phyloP scores from a whole-genome alignment of 495 filamentous ascomycete genomes.

The Neurospora intermedia region DNA sequence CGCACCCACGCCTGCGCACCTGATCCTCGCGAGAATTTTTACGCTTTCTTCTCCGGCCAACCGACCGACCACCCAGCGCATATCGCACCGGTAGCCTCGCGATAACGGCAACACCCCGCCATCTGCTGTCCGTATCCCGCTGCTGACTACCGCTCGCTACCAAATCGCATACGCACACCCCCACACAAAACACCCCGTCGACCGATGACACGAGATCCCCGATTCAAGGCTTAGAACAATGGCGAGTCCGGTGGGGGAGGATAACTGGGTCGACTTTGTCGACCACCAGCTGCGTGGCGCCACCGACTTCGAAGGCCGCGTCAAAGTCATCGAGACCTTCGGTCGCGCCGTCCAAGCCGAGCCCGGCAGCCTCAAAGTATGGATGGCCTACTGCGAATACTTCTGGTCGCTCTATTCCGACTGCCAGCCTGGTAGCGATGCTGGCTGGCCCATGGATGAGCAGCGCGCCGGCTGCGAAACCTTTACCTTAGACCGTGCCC shows the following conservation, averaged over 20 bases:
- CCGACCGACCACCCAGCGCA: background rate
- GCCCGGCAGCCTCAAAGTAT: conserved; percentile 71
- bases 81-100: background rate
- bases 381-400: conserved; percentile 83
- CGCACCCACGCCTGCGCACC: background rate
- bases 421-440: conserved; percentile 44
- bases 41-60: background rate
- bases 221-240: conserved; percentile 23
- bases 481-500: conserved; percentile 65
- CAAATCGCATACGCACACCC: background rate
- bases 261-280: conserved; percentile 15
- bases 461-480: conserved; percentile 60
- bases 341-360: conserved; percentile 73
- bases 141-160: background rate
- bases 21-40: background rate
- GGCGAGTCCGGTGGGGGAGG: conserved; percentile 23
- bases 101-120: background rate
- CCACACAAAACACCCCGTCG: background rate
- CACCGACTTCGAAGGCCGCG: conserved; percentile 41
- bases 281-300: conserved; percentile 41
- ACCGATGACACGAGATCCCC: conserved; percentile 19
- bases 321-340: conserved; percentile 75
- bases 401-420: conserved; percentile 64
- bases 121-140: background rate
- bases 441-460: conserved; percentile 67